Evolutionary conservation across 208 protist species (phyloP), one percentile per base, ranked within the genome.

Genomic region (Histomonas meleagridis): DNA sequence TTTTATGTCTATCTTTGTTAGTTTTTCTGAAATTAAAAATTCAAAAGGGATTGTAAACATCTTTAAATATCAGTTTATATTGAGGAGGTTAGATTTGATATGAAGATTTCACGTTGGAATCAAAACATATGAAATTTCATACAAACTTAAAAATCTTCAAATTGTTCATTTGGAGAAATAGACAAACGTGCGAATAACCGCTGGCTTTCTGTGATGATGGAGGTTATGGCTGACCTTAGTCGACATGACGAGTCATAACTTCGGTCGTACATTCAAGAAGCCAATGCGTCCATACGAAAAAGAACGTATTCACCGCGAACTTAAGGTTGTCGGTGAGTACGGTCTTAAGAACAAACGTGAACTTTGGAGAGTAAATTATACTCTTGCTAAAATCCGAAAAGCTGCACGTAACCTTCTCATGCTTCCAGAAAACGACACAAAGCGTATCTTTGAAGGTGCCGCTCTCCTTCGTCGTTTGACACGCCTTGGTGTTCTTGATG

Each of bases 231-330:
- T 26, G 60, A 65, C 60, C 60, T n/a, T n/a, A n/a, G n/a, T n/a
- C n/a, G n/a, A n/a, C 51, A 86, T 86, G 76, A 51, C 76, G 16
- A 86, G 76, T 95, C 96, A 97, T 94, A 97, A 97, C 94, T 97
- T 97, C 95, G 97, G 96, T 93, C 98, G 98, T 93, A 97, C 98
- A 90, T 97, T 93, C 92, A 97, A 97, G 94, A 97, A 97, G 62
- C 99, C 99, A 79, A 96, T 97, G 93, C 98, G 98, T 94, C 98
- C 98, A 92, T 99, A 98, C 95, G 98, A 99, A 95, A 99, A 99
- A 96, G 98, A 99, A 95, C 97, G 99, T 93, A 96, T 99, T 91
- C 98, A 99, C 95, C 95, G 96, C 86, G 99, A 99, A 96, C 96
- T 99, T 93, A 98, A 99, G 96, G 94, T 99, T 86, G 96, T 97